phyloP scores from a whole-genome alignment of 106 monocot species.

The Platanthera zijinensis region DNA sequence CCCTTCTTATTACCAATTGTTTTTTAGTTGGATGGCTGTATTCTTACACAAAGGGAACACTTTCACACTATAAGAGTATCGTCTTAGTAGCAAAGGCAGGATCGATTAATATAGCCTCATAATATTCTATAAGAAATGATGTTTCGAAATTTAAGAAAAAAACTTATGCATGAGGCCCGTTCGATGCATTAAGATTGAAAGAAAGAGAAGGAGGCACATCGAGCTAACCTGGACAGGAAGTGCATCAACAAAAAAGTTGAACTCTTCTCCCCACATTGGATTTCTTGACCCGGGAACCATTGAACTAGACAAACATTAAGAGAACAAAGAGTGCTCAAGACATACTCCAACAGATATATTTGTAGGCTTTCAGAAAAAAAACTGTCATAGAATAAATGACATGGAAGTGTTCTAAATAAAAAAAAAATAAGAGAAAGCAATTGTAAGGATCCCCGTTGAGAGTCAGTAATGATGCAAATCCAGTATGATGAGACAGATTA shows the following conservation, averaged over 20 bases:
- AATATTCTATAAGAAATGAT: background rate
- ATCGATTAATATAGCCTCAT: background rate
- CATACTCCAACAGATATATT: background rate
- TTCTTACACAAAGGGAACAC: too few relatives aligned
- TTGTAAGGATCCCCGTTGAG: background rate
- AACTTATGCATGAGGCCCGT: background rate
- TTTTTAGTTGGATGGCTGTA: too few relatives aligned
- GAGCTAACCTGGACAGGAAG: slow-evolving; percentile 87
- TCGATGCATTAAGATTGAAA: slow-evolving; percentile 5
- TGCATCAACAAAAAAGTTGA: slow-evolving; percentile 78
- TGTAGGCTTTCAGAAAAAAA: background rate
- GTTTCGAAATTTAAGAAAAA: background rate
- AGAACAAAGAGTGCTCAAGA: slow-evolving; percentile 1
- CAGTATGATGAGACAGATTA: background rate
- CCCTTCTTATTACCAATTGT: too few relatives aligned
- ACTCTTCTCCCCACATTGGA: slow-evolving; percentile 99
- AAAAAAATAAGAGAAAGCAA: background rate
- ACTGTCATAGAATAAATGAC: background rate
- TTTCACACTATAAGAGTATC: background rate
- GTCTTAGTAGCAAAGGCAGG: background rate
- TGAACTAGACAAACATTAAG: slow-evolving; percentile 50
- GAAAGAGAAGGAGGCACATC: background rate
- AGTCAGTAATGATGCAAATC: background rate
- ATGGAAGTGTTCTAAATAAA: background rate
- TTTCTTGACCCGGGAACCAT: slow-evolving; percentile 99